Evolutionary conservation across 345 rosid genomes (phyloP).

Genomic region (Sonneratia alba): DNA sequence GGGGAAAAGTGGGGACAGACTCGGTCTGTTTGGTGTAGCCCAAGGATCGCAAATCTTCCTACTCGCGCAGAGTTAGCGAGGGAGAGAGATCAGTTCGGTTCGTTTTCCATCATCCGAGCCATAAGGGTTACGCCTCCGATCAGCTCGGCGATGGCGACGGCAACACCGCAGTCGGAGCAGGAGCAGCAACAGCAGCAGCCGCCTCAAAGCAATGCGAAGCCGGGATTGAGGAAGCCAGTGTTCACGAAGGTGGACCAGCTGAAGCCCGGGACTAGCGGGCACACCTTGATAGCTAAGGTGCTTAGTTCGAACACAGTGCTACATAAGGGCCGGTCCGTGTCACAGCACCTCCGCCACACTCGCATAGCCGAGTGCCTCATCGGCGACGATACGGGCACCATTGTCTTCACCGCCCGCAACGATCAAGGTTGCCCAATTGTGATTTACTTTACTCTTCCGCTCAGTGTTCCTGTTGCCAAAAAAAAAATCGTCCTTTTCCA

Average conservation of each 20-base stretch:
- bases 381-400: slow-evolving; percentile 37
- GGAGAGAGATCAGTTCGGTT: not conserved
- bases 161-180: slow-evolving; percentile 9
- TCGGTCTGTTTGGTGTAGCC: not conserved
- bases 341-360: slow-evolving; percentile 22
- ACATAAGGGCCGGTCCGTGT: slow-evolving; percentile 25
- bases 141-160: not conserved
- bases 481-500: not conserved
- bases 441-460: not conserved
- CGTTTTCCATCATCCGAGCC: not conserved
- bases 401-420: slow-evolving; percentile 36
- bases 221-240: slow-evolving; percentile 33
- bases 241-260: slow-evolving; percentile 38
- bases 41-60: not conserved
- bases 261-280: slow-evolving; percentile 35
- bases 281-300: slow-evolving; percentile 30
- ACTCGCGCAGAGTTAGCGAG: not conserved
- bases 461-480: not conserved
- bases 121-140: slow-evolving; percentile 11
- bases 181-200: slow-evolving; percentile 8
- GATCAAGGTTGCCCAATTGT: slow-evolving; percentile 22
- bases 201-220: slow-evolving; percentile 11
- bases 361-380: slow-evolving; percentile 40
- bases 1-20: no score
- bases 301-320: slow-evolving; percentile 21